Evolutionary conservation across 1,139 yeast species (phyloP).

Genomic region (Yamadazyma atmosphaerica): DNA sequence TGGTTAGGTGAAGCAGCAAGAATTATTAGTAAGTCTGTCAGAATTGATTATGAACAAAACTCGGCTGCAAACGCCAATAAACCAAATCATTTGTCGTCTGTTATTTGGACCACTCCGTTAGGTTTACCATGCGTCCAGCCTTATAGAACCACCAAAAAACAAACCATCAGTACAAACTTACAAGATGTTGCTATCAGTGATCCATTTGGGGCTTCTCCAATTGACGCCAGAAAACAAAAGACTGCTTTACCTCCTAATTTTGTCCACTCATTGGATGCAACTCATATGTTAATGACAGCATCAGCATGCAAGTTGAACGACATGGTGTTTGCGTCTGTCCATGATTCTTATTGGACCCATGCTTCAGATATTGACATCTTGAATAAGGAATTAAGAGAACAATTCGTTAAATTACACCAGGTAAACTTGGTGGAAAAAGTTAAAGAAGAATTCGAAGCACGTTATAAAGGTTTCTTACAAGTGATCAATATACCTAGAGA

Average conservation of each 20-base stretch:
- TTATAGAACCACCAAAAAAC: slow-evolving; percentile 67
- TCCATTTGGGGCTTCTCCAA: slow-evolving; percentile 79
- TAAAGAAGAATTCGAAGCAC: slow-evolving; percentile 73
- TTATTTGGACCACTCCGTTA: slow-evolving; percentile 96
- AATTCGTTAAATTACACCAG: slow-evolving; percentile 77
- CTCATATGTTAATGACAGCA: slow-evolving; percentile 94
- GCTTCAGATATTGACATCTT: slow-evolving; percentile 77
- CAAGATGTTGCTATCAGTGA: slow-evolving; percentile 83
- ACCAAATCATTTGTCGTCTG: slow-evolving; percentile 76
- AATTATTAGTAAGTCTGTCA: slow-evolving; percentile 74
- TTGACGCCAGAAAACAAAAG: slow-evolving; percentile 85
- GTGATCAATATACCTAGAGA: slow-evolving; percentile 54
- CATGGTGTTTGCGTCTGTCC: slow-evolving; percentile 91
- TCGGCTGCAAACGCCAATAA: slow-evolving; percentile 31
- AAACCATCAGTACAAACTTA: slow-evolving; percentile 70
- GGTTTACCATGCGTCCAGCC: slow-evolving; percentile 97
- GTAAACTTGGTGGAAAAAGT: slow-evolving; percentile 70
- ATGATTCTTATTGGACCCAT: slow-evolving; percentile 98
- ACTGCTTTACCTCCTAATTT: slow-evolving; percentile 96
- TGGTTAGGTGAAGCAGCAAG: slow-evolving; percentile 92
- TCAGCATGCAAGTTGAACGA: slow-evolving; percentile 67
- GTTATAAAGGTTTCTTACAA: slow-evolving; percentile 74
- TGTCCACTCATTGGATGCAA: slow-evolving; percentile 94
- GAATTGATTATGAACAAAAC: slow-evolving; percentile 53
- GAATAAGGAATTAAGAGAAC: slow-evolving; percentile 73